Evolutionary conservation across 1,284 basidiomycete species (phyloP), one percentile per base, ranked within the genome.

Genomic region (Naganishia albida): DNA sequence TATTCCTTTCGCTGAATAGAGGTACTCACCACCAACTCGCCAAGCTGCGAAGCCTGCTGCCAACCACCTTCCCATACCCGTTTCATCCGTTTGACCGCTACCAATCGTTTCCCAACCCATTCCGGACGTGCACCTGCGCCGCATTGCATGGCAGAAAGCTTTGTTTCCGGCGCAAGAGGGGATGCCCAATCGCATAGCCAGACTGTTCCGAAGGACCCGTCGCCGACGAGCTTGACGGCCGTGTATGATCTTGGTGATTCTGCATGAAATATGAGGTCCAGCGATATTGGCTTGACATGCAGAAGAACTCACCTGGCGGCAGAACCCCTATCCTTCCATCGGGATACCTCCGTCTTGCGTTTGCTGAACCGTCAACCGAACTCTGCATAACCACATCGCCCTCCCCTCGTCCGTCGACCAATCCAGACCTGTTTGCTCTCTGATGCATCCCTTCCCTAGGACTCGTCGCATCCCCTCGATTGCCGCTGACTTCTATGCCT

Each of bases 161-260:
- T 86, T 63, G 89, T 90, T 82, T 88, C 88, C 78, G 90, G 86
- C 78, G 91, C 91, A 76, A 99, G 83, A 64, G 89, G 87, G 74
- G 92, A 93, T 83, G 96, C 93, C 95, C 95, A 99, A 84, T 99
- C 96, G 77, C 94, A 98, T 70, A 99, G 85, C 87, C 91, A 94
- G 68, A 99, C 95, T 8, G 93, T 98, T 66, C 95, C 95, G 76
- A 99, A 97, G 7, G 93, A 95, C 64, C 93, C 93, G 78, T 96
- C 93, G 57, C 93, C 93, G 77, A 97, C 86, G 69, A 89, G 88
- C 82, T 95, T 95, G 81, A 95, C 72, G 25, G 83, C 78, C 16
- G 81, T 82, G 70, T 83, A 84, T 2, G 73, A 73, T 25, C 83
- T 75, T 78, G 59, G 20, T n/a, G 7, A n/a, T 56, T 26, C 15